Conservation (phyloP, 2,329 filamentous ascomycete genomes). For the Ophiostoma himal-ulmi region DNA sequence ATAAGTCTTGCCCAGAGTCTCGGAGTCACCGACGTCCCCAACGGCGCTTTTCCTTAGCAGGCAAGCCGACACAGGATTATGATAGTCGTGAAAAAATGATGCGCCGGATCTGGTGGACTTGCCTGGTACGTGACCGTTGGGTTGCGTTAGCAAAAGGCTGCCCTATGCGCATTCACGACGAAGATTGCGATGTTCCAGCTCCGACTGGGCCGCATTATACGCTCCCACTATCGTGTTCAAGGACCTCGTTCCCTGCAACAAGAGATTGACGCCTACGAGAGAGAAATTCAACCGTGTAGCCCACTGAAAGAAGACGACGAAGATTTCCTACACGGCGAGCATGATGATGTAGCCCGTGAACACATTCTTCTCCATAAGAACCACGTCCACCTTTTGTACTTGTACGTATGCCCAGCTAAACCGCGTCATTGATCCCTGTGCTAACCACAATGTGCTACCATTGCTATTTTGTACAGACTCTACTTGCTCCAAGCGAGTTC, state of each 20-base stretch:
- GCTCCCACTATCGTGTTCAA: conserved; percentile 15
- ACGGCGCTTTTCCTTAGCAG: neutral
- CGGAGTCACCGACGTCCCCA: conserved; percentile 35
- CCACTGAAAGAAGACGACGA: neutral
- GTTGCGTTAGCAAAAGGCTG: conserved; percentile 19
- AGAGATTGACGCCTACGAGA: conserved; percentile 12
- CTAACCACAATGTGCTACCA: neutral
- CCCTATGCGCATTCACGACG: conserved; percentile 20
- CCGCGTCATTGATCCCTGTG: neutral
- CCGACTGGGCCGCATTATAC: conserved; percentile 16
- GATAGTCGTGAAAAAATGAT: neutral
- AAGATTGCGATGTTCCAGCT: conserved; percentile 19
- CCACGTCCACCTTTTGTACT: neutral
- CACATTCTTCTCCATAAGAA: neutral
- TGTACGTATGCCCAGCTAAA: neutral
- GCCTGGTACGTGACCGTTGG: conserved; percentile 20
- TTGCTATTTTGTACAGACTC: neutral
- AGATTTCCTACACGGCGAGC: neutral
- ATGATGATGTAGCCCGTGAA: neutral
- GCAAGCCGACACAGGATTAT: neutral
- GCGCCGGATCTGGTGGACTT: conserved; percentile 20
- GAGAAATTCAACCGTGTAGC: neutral
- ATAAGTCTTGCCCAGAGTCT: conserved; percentile 40
- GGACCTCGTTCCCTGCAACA: neutral
- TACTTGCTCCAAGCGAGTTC: neutral